Base-by-base conservation (phyloP, 1,284 basidiomycete species). In the Cryptococcus sp. region DNA sequence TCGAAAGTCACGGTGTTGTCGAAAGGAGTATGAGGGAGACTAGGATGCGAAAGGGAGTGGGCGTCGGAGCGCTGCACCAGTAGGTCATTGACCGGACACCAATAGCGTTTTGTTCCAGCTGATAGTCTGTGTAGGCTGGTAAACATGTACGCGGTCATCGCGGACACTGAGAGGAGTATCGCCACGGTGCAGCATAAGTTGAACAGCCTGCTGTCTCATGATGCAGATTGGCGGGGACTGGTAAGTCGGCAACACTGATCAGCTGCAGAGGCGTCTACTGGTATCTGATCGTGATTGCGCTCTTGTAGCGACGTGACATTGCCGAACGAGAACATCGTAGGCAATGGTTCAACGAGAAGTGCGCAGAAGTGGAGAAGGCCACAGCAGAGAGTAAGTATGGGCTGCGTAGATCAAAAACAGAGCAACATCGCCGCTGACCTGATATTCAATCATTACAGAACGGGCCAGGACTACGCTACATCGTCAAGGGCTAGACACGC, bases 101-200 rank as follows among this genome's bases (percentile, higher is more conserved):
- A 13, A 17, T 23, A 25, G 13, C 23, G 19, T 25, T 13, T n/a
- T 17, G 3, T 39, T 8, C 45, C 23, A 5, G 16, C 45, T 44
- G 40, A 47, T 19, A 20, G 31, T 47, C 57, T 66, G 54, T 15
- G 7, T 54, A 91, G 90, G 71, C 79, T 92, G 27, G 86, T 86
- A 42, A 86, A 84, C 54, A 73, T 90, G 35, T 88, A 91, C 67
- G 81, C 85, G 22, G 84, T 83, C 53, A 84, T 92, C 54, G 70
- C 81, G 38, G 89, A 91, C 66, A 87, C 85, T n/a, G 78, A 86
- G 67, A 76, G 77, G 42, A 87, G 85, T 7, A 81, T 91, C 1
- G 78, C 71, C 22, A 81, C 85, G 41, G 78, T 88, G 22, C 77
- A 86, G 17, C 71, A 66, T 20, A 83, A 83, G 59, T 84, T 88